A percentile compares a stretch with the other conserved stretches of the same genome.
phyloP scores from a whole-genome alignment of 2,329 filamentous ascomycete species.

The Nothophaeocryptopus gaeumannii region DNA sequence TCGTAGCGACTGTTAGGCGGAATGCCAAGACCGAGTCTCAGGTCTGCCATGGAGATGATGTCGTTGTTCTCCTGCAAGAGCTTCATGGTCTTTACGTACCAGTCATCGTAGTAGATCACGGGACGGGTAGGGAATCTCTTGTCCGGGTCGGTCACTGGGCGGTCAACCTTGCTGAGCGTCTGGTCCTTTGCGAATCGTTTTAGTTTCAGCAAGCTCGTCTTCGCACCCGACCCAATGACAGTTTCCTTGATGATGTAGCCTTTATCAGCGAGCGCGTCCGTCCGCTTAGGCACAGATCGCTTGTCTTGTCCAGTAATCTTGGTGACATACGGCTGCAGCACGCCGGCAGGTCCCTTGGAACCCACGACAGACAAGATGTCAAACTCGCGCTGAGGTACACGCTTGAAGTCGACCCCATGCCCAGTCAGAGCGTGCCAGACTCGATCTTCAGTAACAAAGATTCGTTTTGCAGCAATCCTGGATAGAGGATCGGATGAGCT shows the following conservation, averaged over 20 bases:
- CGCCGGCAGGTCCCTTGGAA: constrained; percentile 51
- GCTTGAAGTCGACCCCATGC: constrained; percentile 56
- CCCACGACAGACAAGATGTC: constrained; percentile 58
- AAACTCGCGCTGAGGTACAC: constrained; percentile 56
- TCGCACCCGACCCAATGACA: constrained; percentile 47
- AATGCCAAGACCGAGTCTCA: constrained; percentile 47
- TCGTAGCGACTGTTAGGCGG: constrained; percentile 35
- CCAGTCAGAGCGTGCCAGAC: constrained; percentile 61
- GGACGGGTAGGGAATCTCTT: constrained; percentile 8
- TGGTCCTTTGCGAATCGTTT: constrained; percentile 42
- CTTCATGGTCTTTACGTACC: constrained; percentile 49
- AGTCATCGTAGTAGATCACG: constrained; percentile 46
- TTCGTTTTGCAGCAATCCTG: constrained; percentile 30
- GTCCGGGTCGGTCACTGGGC: constrained; percentile 9
- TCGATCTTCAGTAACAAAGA: constrained; percentile 54
- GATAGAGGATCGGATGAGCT: constrained; percentile 2
- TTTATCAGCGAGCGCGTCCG: constrained; percentile 54
- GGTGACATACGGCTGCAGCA: constrained; percentile 57
- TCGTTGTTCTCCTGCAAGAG: constrained; percentile 48
- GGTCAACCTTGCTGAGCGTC: constrained; percentile 4
- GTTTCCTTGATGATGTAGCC: constrained; percentile 61
- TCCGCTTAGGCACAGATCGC: constrained; percentile 61
- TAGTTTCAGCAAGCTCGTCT: constrained; percentile 57
- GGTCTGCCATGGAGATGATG: constrained; percentile 53
- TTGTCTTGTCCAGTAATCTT: constrained; percentile 61